Evolutionary conservation across 352 stramenopile genomes (phyloP), one percentile per base, ranked within the genome.

Genomic region (Phytophthora rubi): DNA sequence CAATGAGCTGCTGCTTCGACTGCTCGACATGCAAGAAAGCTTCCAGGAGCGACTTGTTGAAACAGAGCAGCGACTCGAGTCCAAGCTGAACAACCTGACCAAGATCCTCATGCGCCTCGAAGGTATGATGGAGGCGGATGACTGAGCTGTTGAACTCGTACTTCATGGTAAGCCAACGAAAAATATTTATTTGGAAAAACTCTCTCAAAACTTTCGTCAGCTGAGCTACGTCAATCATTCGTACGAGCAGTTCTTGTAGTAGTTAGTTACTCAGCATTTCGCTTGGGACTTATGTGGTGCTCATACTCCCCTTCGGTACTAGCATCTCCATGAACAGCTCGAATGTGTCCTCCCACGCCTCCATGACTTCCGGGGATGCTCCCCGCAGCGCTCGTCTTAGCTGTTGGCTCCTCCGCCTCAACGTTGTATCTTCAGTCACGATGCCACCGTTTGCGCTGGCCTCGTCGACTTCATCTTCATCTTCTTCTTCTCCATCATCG

Each of bases 21-120:
- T 94, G 8, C 67, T 76, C 9, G 73, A 89, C 18, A 81, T 94
- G 65, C 81, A 94, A 53, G 79, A 80, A 15, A 78, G 65, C 5
- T 85, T 83, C n/a, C 81, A 94, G 33, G 76, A 82, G 3, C 79
- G 78, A 1, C 59, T 94, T 52, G 18, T 81, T 23, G 84, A 90
- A 57, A 89, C 83, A 1, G 86, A 94, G 61, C 73, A 84, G 33
- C 79, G 84, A 6, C 71, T 92, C n/a, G 86, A 94, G 51, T 66
- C 77, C 3, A 92, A 92, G 62, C 57, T 94, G 4, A 76, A 88
- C 60, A 80, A 86, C 52, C 64, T 94, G 13, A 88, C 79, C 47
- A 92, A 91, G 67, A 88, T 91, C 48, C 64, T 94, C 32, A 68
- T 89, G 44, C 79, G 82, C 10, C 70, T 94, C 2, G 84, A 94